Base-by-base conservation (phyloP, 345 rosid genomes). In the Turritis glabra region DNA sequence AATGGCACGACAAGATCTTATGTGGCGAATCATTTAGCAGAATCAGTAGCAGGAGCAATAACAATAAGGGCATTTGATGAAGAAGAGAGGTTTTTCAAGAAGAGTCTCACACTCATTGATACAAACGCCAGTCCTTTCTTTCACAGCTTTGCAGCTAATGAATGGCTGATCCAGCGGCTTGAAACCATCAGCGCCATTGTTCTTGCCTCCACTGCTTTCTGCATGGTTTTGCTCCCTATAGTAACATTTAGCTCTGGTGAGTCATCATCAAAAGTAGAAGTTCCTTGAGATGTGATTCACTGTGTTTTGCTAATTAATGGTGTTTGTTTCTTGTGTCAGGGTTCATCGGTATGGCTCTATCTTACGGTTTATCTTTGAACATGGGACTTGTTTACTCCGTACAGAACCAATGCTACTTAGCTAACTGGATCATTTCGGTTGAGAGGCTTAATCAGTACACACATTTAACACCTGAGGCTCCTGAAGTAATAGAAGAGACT, bases 301-400 rank as follows among this genome's bases (percentile, higher is more conserved):
- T 71, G 77, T 48, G n/a, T 37, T 40, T 22, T 56, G 55, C 8
- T 64, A 40, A 38, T 9, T 18, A 37, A 51, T 51, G 21, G 40
- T 37, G 12, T 64, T 51, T 8, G 8, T 48, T 57, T 56, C 12
- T 53, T 41, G 63, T 66, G 56, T 5, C 90, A 95, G 99, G 99
- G 41, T 95, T 95, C 70, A 84, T 95, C 2, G 99, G 99, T 76
- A 87, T 95, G 98, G 96, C 99, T n/a, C 83, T 95, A 70, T 92
- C 99, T 5, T 92, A 95, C 44, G 99, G 98, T 73, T 90, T 95
- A 78, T 88, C 99, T 8, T 69, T 95, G 78, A 95, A 95, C 66
- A 21, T 74, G 80, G 85, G 96, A 27, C 84, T 95, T 48, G 96
- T 92, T 14, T 46, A 71, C 53, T 86, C 99, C 1, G 91, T 92